Percentiles rank a stretch among this genome's conserved stretches.
phyloP scores from a whole-genome alignment of 805 yeast genomes.

The Wickerhamomyces bisporus region DNA sequence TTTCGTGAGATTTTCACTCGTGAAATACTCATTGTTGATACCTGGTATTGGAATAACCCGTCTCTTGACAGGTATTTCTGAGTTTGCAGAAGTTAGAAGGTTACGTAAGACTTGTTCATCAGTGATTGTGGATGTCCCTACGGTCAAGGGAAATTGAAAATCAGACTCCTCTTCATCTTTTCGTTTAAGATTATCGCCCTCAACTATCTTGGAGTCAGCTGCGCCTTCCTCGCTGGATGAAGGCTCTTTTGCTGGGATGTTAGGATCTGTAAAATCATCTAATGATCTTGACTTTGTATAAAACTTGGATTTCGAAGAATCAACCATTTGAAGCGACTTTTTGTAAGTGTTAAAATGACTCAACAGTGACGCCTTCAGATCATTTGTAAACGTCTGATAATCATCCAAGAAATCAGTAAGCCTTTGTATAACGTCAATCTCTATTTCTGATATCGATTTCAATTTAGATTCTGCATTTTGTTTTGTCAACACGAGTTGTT shows the following conservation, averaged over 20 bases:
- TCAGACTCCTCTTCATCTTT: conserved; percentile 12
- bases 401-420: conserved; percentile 21
- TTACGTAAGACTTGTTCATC: conserved; percentile 12
- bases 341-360: conserved; percentile 9
- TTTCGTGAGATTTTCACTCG: conserved; percentile 21
- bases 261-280: conserved; percentile 11
- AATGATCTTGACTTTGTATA: conserved; percentile 9
- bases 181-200: conserved; percentile 1
- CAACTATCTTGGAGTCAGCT: no score
- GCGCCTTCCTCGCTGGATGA: neutral
- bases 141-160: conserved; percentile 19
- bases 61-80: conserved; percentile 18
- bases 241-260: no score
- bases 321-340: conserved; percentile 6
- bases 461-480: conserved; percentile 1
- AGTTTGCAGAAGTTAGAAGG: conserved; percentile 7
- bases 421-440: conserved; percentile 11
- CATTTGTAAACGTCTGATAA: conserved; percentile 10
- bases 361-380: conserved; percentile 7
- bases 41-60: conserved; percentile 27
- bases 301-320: conserved; percentile 11
- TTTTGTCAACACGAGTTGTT: neutral
- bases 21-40: conserved; percentile 25
- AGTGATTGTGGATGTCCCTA: conserved; percentile 15
- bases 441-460: conserved; percentile 5